A percentile compares a stretch with the other conserved stretches of the same genome.
Conservation (phyloP, 371 early-diverging fungal species). For the Rhizopus stolonifer region DNA sequence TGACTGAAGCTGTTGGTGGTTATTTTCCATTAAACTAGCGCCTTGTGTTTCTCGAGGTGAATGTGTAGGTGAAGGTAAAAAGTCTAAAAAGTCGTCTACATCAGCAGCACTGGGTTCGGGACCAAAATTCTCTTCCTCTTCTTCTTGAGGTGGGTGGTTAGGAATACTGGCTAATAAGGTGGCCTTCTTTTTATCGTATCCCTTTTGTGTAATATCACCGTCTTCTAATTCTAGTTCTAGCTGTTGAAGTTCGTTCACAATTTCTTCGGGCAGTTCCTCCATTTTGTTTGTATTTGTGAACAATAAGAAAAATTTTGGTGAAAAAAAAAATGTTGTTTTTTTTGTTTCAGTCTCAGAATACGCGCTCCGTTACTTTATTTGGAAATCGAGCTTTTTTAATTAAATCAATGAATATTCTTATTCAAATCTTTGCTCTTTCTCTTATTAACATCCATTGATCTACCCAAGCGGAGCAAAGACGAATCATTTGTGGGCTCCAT, state of each 20-base stretch:
- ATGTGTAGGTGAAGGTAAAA: slow-evolving; percentile 50
- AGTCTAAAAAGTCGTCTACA: slow-evolving; percentile 51
- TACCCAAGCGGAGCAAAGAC: slow-evolving; percentile 28
- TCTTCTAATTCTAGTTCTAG: slow-evolving; percentile 64
- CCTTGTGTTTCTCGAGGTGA: slow-evolving; percentile 32
- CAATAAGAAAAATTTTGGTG: not conserved
- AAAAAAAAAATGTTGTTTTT: not conserved
- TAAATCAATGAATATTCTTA: too few relatives aligned
- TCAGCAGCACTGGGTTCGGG: slow-evolving; percentile 56
- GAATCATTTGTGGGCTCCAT: slow-evolving; percentile 39
- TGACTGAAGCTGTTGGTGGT: slow-evolving; percentile 11
- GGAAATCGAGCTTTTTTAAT: too few relatives aligned
- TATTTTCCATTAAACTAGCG: slow-evolving; percentile 29
- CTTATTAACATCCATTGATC: slow-evolving; percentile 34
- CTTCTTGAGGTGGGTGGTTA: too few relatives aligned
- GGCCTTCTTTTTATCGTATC: slow-evolving; percentile 62
- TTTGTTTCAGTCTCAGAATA: too few relatives aligned
- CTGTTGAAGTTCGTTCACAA: slow-evolving; percentile 51
- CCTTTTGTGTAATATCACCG: slow-evolving; percentile 72
- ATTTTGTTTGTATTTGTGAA: slow-evolving; percentile 2
- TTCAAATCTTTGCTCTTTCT: not conserved
- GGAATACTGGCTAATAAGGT: slow-evolving; percentile 30
- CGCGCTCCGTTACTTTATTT: too few relatives aligned
- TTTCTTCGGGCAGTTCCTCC: slow-evolving; percentile 45
- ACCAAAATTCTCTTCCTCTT: slow-evolving; percentile 23